phyloP scores from a whole-genome alignment of 345 rosid species.

The Linum lewisii region DNA sequence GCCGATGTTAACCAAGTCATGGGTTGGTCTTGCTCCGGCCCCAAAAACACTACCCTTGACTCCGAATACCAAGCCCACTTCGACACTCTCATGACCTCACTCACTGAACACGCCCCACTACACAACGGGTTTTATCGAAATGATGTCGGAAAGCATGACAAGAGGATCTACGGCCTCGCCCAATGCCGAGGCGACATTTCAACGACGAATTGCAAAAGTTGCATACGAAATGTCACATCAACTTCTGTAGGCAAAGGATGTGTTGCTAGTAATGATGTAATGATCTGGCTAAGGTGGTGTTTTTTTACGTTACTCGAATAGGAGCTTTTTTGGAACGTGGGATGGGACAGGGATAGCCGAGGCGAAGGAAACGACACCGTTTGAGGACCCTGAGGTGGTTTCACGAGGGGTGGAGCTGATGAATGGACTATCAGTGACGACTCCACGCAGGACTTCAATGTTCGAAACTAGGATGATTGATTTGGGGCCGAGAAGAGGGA shows the following conservation, averaged over 20 bases:
- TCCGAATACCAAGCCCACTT: conserved; percentile 21
- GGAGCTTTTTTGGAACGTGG: conserved; percentile 22
- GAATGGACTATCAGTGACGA: conserved; percentile 20
- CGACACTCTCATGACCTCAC: conserved; percentile 15
- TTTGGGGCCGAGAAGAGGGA: conserved; percentile 24
- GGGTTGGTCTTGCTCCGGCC: conserved; percentile 19
- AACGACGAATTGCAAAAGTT: conserved; percentile 18
- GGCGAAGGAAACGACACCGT: conserved; percentile 19
- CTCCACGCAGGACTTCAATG: conserved; percentile 23
- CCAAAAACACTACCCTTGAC: conserved; percentile 17
- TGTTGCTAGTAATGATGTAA: not conserved
- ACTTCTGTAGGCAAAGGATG: not conserved
- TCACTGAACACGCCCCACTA: conserved; percentile 18
- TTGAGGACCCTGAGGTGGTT: conserved; percentile 27
- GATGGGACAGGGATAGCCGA: conserved; percentile 24
- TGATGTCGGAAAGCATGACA: conserved; percentile 14
- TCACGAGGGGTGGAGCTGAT: conserved; percentile 21
- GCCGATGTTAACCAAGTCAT: conserved; percentile 23
- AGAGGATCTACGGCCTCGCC: conserved; percentile 26
- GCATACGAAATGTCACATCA: conserved; percentile 20
- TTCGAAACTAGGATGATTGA: conserved; percentile 26
- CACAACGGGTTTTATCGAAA: conserved; percentile 23
- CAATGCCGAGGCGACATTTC: conserved; percentile 37
- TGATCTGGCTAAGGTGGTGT: conserved; percentile 33
- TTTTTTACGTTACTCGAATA: conserved; percentile 24